Evolutionary conservation across 345 rosid genomes (phyloP).

Genomic region (Boechera divaricarpa): DNA sequence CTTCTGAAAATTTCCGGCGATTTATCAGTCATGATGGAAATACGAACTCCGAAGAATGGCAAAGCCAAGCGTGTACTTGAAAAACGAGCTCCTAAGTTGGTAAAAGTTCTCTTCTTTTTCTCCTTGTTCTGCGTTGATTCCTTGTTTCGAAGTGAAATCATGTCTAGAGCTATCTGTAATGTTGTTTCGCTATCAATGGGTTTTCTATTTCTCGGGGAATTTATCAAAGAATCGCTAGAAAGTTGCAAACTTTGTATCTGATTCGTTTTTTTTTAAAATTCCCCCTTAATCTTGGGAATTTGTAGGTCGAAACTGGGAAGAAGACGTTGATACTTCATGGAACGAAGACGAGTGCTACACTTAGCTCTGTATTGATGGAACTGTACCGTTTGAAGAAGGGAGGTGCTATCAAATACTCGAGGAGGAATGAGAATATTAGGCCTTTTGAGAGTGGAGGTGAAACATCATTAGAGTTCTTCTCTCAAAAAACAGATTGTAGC

Average conservation of each 20-base stretch:
- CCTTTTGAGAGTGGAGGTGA: conserved; percentile 97
- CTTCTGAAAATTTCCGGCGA: conserved; percentile 24
- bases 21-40: conserved; percentile 55
- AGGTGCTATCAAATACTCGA: conserved; percentile 70
- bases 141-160: conserved; percentile 9
- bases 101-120: conserved; percentile 40
- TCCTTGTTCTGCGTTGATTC: not conserved
- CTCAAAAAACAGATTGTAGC: conserved; percentile 91
- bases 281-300: not conserved
- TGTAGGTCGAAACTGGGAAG: conserved; percentile 89
- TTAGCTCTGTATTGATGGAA: conserved; percentile 72
- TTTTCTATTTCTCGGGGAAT: not conserved
- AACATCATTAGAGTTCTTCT: conserved; percentile 90
- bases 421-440: conserved; percentile 89
- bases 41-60: conserved; percentile 60
- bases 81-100: conserved; percentile 84
- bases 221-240: not conserved
- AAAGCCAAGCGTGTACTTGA: conserved; percentile 70
- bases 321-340: conserved; percentile 94
- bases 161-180: not conserved
- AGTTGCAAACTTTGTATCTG: conserved; percentile 7
- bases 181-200: not conserved
- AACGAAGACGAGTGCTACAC: conserved; percentile 74
- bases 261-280: not conserved
- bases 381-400: conserved; percentile 78